Evolutionary conservation across 1,139 yeast species (phyloP).

Genomic region (Candida sojae): DNA sequence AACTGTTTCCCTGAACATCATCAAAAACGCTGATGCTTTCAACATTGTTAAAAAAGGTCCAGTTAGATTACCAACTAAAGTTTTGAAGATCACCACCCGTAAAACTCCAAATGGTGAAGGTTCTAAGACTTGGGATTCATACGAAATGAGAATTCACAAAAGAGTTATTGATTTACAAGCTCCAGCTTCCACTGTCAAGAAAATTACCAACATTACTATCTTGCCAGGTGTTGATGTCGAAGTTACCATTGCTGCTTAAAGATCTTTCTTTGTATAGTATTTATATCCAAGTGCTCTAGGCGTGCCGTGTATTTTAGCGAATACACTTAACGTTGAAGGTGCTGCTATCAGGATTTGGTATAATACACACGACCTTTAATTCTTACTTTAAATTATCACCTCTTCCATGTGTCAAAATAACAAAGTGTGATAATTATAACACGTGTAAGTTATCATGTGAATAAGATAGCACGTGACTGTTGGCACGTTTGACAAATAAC

Average conservation of each 20-base stretch:
- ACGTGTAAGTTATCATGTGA: too few species aligned
- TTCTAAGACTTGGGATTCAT: constrained; percentile 99
- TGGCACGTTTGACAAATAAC: too few species aligned
- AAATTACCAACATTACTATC: constrained; percentile 90
- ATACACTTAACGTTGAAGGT: constrained; percentile 59
- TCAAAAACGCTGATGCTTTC: constrained; percentile 82
- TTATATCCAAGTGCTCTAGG: constrained; percentile 56
- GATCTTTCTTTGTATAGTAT: neutral
- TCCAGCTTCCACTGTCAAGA: constrained; percentile 91
- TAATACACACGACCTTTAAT: constrained; percentile 14
- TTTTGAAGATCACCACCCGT: constrained; percentile 98
- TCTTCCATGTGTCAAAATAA: too few species aligned
- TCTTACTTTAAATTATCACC: too few species aligned
- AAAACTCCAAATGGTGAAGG: constrained; percentile 99
- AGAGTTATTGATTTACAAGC: constrained; percentile 98
- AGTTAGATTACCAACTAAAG: constrained; percentile 99
- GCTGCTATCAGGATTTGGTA: constrained; percentile 61
- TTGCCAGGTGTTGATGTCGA: constrained; percentile 55
- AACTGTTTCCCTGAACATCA: constrained; percentile 85
- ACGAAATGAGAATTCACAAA: constrained; percentile 99
- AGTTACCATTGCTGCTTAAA: constrained; percentile 43
- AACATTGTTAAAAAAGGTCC: constrained; percentile 95
- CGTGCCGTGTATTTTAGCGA: constrained; percentile 54
- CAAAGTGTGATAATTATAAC: too few species aligned
- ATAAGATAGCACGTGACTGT: too few species aligned